Percentiles rank a stretch among this genome's conserved stretches.
phyloP scores from a whole-genome alignment of 257 asterid species.

The Anisodus acutangulus region DNA sequence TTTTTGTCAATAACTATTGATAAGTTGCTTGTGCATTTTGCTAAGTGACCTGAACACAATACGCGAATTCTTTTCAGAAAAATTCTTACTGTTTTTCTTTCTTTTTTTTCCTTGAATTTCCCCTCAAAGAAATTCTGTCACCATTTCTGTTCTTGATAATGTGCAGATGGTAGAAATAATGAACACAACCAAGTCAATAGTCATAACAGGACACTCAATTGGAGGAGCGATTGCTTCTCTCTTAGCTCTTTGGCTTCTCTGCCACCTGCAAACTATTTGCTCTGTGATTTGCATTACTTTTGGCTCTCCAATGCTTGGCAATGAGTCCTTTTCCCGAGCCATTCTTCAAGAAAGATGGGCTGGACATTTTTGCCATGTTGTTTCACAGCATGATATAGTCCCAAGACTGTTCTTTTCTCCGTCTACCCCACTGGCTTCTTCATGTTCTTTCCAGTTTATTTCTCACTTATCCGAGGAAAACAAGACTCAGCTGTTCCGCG shows the following conservation, averaged over 20 bases:
- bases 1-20: neutral
- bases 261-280: slow-evolving; percentile 41
- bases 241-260: slow-evolving; percentile 75
- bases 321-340: slow-evolving; percentile 59
- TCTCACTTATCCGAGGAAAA: slow-evolving; percentile 43
- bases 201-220: slow-evolving; percentile 73
- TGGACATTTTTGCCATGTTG: slow-evolving; percentile 79
- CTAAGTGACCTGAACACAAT: neutral
- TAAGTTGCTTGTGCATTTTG: neutral
- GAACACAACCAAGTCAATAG: slow-evolving; percentile 61
- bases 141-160: neutral
- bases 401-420: slow-evolving; percentile 79
- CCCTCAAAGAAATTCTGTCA: neutral
- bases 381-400: slow-evolving; percentile 68
- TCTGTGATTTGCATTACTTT: slow-evolving; percentile 71
- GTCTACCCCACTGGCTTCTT: slow-evolving; percentile 41
- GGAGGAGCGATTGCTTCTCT: slow-evolving; percentile 89
- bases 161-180: slow-evolving; percentile 69
- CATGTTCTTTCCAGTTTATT: slow-evolving; percentile 34
- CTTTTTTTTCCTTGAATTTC: neutral
- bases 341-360: slow-evolving; percentile 80
- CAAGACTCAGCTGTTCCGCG: slow-evolving; percentile 39
- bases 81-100: neutral
- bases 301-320: slow-evolving; percentile 87
- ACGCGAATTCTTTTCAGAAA: neutral